These are phyloP conservation scores for Thelonectria discophora DNA, from an alignment of 2,329 filamentous ascomycete species.

Conservation along the genomic window DNA sequence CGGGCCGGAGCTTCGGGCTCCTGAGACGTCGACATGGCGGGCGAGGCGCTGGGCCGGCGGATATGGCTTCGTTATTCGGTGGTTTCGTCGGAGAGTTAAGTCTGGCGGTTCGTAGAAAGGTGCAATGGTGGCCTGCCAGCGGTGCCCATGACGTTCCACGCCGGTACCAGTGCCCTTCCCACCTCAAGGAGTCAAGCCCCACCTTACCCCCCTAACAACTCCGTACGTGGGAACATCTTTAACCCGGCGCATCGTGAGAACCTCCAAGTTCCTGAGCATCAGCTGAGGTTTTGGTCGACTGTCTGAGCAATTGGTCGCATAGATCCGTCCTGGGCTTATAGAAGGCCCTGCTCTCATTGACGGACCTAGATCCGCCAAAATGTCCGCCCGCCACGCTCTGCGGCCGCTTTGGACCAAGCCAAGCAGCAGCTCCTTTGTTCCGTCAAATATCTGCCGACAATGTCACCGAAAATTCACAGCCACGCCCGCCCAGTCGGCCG, in stretches of 20 bases:
- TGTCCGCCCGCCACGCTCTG: constrained; percentile 30
- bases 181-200: constrained; percentile 22
- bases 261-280: neutral
- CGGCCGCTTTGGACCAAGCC: constrained; percentile 28
- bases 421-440: constrained; percentile 10
- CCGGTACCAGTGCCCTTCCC: constrained; percentile 13
- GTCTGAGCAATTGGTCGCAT: constrained; percentile 1
- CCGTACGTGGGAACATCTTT: constrained; percentile 43
- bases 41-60: constrained; percentile 30
- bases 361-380: neutral
- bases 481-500: constrained; percentile 61
- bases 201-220: constrained; percentile 9
- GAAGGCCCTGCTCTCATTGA: neutral
- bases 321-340: neutral
- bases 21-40: constrained; percentile 50
- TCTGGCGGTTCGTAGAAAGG: constrained; percentile 10
- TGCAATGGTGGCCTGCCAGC: constrained; percentile 33
- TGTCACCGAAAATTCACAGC: constrained; percentile 60
- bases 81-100: constrained; percentile 16
- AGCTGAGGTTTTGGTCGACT: neutral
- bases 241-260: constrained; percentile 41
- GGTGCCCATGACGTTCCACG: constrained; percentile 36
- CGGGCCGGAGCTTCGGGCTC: constrained; percentile 48
- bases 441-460: constrained; percentile 52
- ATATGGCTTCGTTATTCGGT: constrained; percentile 14